Evolutionary conservation across 2,329 filamentous ascomycete genomes (phyloP), one percentile per base, ranked within the genome.

Genomic region (Diplodia sapinea): DNA sequence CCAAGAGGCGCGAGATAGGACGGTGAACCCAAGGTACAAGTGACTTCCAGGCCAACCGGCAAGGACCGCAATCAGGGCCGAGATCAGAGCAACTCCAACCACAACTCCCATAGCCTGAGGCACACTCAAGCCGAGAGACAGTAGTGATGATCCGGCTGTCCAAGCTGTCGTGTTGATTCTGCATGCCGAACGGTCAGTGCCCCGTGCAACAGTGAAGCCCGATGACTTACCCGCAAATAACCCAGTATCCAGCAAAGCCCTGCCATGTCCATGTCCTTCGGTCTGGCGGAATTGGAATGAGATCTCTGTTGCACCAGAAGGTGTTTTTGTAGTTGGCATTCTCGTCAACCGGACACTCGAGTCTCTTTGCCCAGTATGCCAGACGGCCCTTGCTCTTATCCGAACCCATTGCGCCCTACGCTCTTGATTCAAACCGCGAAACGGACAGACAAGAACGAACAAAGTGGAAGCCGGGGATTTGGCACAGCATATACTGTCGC

Each of bases 21-120:
- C 75, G 1, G 76, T 78, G 68, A 78, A 78, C 1, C 77, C 77
- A 8, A 77, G 67, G 65, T 78, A 72, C 26, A 76, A 71, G 68
- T 78, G 75, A 15, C 71, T 73, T 4, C 76, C 77, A 15, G 77
- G 74, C 76, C 77, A 78, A 11, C 76, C 76, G 6, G 76, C 76
- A 2, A 77, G 67, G 29, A 79, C 74, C 4, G 76, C 76, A 51
- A 78, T 72, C 31, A 77, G 68, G 0, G 74, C 74, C 9, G 74
- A 74, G 4, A 78, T 75, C n/a, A 78, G 62, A 1, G 76, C 75
- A 4, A 75, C 73, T 8, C 76, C 77, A 12, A 77, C 76, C 63
- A 77, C 73, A 23, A 71, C 69, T 7, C 70, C 76, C 70, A 78
- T 78, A 0, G 76, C 70, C 29, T 76, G 75, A 9, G 70, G 67